A percentile compares a stretch with the other conserved stretches of the same genome.
Conservation (phyloP, 257 asterid species). For the Handroanthus guayacan region DNA sequence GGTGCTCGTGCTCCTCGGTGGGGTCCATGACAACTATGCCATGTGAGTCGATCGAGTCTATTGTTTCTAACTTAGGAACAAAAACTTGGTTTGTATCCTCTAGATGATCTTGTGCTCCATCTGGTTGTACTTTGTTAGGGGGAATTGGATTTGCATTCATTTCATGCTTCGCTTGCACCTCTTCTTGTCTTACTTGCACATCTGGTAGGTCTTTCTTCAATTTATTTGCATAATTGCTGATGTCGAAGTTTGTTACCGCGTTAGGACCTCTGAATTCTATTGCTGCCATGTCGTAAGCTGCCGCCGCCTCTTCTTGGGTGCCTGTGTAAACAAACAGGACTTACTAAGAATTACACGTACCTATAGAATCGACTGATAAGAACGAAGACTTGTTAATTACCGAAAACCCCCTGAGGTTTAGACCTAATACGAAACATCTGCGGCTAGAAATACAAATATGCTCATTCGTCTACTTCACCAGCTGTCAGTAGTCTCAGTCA, state of each 20-base stretch:
- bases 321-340: conserved; percentile 32
- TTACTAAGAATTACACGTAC: neutral
- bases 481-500: too few relatives aligned
- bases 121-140: conserved; percentile 8
- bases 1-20: conserved; percentile 57
- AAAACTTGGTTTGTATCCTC: conserved; percentile 36
- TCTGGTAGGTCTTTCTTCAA: conserved; percentile 42
- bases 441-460: too few relatives aligned
- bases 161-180: conserved; percentile 40
- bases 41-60: conserved; percentile 33
- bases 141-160: conserved; percentile 13
- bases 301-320: conserved; percentile 96
- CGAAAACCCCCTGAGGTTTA: too few relatives aligned
- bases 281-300: conserved; percentile 91
- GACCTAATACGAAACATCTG: too few relatives aligned
- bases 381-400: too few relatives aligned
- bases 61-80: conserved; percentile 37
- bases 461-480: too few relatives aligned
- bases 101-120: conserved; percentile 36
- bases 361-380: neutral
- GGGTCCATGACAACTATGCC: conserved; percentile 49
- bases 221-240: conserved; percentile 64
- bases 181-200: conserved; percentile 36
- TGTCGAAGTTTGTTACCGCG: conserved; percentile 88
- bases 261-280: conserved; percentile 74